Percentiles rank a stretch among this genome's conserved stretches.
Evolutionary conservation across 805 yeast species (phyloP).

Genomic region (Trichomonascus vanleenenianus): DNA sequence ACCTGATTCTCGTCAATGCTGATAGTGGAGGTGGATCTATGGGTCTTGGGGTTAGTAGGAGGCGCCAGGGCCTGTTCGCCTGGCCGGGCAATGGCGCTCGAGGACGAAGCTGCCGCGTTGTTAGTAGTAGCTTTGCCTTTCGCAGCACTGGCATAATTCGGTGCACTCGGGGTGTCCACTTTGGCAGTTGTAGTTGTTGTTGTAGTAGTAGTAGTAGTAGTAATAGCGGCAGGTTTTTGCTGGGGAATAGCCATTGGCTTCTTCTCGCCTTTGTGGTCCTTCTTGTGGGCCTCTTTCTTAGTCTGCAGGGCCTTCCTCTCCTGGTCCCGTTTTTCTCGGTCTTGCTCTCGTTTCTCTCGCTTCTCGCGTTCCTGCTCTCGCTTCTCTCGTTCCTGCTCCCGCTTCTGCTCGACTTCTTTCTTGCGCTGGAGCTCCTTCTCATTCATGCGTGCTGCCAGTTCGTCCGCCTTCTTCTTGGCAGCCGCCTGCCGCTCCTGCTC

Average conservation of each 20-base stretch:
- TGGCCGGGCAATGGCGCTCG: too few relatives aligned
- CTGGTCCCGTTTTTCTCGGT: background rate
- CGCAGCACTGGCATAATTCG: too few relatives aligned
- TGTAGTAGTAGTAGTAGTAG: too few relatives aligned
- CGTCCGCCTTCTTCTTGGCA: constrained; percentile 25
- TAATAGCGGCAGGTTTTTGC: too few relatives aligned
- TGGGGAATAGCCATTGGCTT: too few relatives aligned
- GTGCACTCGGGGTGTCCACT: background rate
- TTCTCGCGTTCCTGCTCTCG: background rate
- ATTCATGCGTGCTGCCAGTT: constrained; percentile 18
- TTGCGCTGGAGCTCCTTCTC: constrained; percentile 1
- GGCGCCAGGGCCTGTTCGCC: too few relatives aligned
- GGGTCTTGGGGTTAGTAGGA: too few relatives aligned
- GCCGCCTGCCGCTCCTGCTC: constrained; percentile 25
- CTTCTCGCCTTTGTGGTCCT: background rate
- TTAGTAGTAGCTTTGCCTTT: too few relatives aligned
- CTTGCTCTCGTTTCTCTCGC: background rate
- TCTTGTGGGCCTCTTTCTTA: background rate
- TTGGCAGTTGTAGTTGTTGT: too few relatives aligned
- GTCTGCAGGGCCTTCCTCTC: background rate
- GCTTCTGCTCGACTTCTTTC: constrained; percentile 4
- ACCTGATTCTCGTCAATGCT: constrained; percentile 4
- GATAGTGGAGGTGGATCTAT: too few relatives aligned
- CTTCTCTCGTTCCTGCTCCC: background rate
- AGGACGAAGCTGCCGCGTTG: too few relatives aligned